These are phyloP conservation scores for Carex pumila DNA, from an alignment of 176 grass and related monocot species.

Conservation along the genomic window DNA sequence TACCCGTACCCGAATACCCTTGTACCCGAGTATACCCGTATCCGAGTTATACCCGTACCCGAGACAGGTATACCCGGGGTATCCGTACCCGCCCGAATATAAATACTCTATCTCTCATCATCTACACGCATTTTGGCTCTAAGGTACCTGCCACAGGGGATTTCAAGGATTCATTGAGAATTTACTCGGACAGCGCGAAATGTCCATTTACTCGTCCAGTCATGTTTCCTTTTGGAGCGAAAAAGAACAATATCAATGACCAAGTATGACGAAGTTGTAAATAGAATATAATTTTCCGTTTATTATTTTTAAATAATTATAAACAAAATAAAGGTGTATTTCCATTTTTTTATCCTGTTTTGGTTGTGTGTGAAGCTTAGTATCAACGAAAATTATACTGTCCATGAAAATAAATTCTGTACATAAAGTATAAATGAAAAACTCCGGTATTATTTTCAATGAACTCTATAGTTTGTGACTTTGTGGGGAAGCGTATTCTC, in stretches of 20 bases:
- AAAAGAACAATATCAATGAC: too few species aligned
- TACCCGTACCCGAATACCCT: too few species aligned
- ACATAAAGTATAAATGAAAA: not conserved
- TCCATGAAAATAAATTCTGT: not conserved
- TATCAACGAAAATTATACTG: not conserved
- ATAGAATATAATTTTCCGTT: too few species aligned
- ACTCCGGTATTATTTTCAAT: not conserved
- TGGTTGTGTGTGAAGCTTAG: not conserved
- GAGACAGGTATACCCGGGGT: too few species aligned
- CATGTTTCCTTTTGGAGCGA: not conserved
- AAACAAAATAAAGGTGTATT: not conserved
- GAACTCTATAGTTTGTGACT: not conserved
- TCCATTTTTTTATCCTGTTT: too few species aligned
- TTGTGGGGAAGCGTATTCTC: too few species aligned
- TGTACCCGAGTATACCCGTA: too few species aligned
- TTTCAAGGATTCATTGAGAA: not conserved
- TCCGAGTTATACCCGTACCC: too few species aligned
- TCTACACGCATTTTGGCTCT: not conserved
- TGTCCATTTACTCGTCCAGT: not conserved
- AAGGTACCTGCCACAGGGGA: not conserved
- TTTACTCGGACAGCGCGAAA: not conserved
- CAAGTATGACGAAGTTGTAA: too few species aligned
- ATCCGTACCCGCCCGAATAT: too few species aligned
- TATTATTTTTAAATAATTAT: not conserved
- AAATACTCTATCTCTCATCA: not conserved